Conservation (phyloP, 306 rosid species). For the Prinsepia uniflora region DNA sequence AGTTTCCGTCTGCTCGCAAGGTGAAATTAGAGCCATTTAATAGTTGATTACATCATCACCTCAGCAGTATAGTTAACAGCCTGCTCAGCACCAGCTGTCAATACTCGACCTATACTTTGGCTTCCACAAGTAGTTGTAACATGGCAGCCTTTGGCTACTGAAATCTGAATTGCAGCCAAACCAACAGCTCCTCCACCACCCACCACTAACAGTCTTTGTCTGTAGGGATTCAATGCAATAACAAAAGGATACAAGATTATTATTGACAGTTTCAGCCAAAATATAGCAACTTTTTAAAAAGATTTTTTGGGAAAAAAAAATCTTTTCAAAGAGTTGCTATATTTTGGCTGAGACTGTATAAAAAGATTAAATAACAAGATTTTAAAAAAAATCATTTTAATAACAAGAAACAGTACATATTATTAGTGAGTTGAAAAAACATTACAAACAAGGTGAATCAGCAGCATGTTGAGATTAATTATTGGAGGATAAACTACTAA, state of each 20-base stretch:
- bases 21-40: slow-evolving; percentile 24
- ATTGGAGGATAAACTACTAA: no score
- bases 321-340: no score
- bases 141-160: slow-evolving; percentile 75
- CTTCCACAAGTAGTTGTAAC: slow-evolving; percentile 83
- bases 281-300: not conserved
- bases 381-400: not conserved
- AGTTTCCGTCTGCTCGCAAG: slow-evolving; percentile 14
- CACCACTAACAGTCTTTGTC: slow-evolving; percentile 79
- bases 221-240: slow-evolving; percentile 35
- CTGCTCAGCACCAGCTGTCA: slow-evolving; percentile 88
- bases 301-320: no score
- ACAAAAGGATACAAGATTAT: slow-evolving; percentile 9
- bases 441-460: no score
- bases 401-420: not conserved
- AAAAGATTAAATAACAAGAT: no score
- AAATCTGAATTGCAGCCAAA: slow-evolving; percentile 74
- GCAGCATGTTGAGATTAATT: no score
- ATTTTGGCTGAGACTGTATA: no score
- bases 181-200: slow-evolving; percentile 99
- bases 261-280: not conserved
- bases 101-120: slow-evolving; percentile 57
- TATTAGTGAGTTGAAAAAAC: not conserved
- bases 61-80: slow-evolving; percentile 81
- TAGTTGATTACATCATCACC: slow-evolving; percentile 43